Percentiles rank a stretch among this genome's conserved stretches.
phyloP scores from a whole-genome alignment of 2,329 filamentous ascomycete species.

The Pseudovirgaria hyperparasitica region DNA sequence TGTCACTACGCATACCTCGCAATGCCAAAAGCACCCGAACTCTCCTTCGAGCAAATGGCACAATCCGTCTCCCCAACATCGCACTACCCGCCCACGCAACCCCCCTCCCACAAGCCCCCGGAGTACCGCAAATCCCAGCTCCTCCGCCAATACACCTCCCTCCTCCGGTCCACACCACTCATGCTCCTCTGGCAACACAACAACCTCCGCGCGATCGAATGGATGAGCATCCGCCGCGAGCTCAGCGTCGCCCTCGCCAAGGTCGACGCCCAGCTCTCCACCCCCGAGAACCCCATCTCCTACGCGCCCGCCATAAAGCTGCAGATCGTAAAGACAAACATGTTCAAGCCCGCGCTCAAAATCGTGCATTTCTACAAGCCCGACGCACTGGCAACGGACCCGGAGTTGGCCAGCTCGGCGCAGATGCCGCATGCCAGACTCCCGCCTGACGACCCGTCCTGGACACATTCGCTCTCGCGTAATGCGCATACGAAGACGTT shows the following conservation, averaged over 20 bases:
- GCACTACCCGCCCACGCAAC: conserved; percentile 54
- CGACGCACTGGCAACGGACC: conserved; percentile 16
- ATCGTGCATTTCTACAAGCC: conserved; percentile 68
- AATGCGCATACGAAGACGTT: conserved; percentile 38
- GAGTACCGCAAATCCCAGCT: conserved; percentile 87
- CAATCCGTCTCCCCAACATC: conserved; percentile 32
- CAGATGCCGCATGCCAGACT: conserved; percentile 17
- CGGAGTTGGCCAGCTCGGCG: conserved; percentile 19
- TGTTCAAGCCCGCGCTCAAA: conserved; percentile 73
- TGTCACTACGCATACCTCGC: conserved; percentile 38
- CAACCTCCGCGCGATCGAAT: conserved; percentile 63
- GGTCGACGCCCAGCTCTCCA: conserved; percentile 59
- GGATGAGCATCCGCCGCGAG: conserved; percentile 60
- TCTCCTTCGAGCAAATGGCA: conserved; percentile 37
- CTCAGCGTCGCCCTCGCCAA: conserved; percentile 47
- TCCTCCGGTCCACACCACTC: conserved; percentile 73
- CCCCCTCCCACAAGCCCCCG: conserved; percentile 73
- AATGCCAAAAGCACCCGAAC: conserved; percentile 38
- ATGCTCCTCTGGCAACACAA: conserved; percentile 80
- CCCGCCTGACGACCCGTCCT: conserved; percentile 35
- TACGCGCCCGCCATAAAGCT: conserved; percentile 56
- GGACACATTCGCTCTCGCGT: conserved; percentile 48
- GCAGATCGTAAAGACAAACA: conserved; percentile 77
- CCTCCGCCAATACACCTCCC: conserved; percentile 71
- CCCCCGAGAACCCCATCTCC: conserved; percentile 29